These are phyloP conservation scores for Chaetomiaceae sp. DNA, from an alignment of 2,329 filamentous ascomycete species.

Conservation along the genomic window DNA sequence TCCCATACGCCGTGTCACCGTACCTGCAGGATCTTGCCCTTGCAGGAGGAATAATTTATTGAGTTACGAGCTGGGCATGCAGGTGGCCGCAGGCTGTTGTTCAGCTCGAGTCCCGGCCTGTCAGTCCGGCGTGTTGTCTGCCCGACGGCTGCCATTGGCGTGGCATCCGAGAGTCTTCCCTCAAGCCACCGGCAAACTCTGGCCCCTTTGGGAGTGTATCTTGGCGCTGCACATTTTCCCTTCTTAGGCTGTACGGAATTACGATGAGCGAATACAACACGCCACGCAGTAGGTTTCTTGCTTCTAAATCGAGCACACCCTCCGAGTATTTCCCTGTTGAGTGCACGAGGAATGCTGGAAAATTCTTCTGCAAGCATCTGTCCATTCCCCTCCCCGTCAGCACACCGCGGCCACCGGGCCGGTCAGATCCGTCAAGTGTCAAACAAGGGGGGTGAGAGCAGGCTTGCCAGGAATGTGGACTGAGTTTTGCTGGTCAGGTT, in stretches of 20 bases:
- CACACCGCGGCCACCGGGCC: neutral
- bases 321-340: slow-evolving; percentile 14
- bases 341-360: neutral
- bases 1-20: too few species aligned
- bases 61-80: too few species aligned
- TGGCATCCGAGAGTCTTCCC: neutral
- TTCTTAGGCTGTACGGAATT: slow-evolving; percentile 9
- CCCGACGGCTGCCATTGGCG: neutral
- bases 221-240: slow-evolving; percentile 11
- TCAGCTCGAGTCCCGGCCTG: neutral
- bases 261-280: neutral
- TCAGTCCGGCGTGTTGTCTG: slow-evolving; percentile 10
- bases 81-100: too few species aligned
- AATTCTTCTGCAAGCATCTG: neutral
- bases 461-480: neutral
- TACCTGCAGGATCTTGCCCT: too few species aligned
- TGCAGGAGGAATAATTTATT: too few species aligned
- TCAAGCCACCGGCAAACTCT: neutral
- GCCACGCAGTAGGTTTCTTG: neutral
- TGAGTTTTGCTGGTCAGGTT: neutral
- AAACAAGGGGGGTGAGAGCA: neutral
- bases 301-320: slow-evolving; percentile 12
- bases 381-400: neutral
- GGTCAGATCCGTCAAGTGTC: neutral
- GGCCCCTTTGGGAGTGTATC: neutral